These are phyloP conservation scores for Tephrocybe sp. DNA, from an alignment of 768 basidiomycete species.

Conservation along the genomic window DNA sequence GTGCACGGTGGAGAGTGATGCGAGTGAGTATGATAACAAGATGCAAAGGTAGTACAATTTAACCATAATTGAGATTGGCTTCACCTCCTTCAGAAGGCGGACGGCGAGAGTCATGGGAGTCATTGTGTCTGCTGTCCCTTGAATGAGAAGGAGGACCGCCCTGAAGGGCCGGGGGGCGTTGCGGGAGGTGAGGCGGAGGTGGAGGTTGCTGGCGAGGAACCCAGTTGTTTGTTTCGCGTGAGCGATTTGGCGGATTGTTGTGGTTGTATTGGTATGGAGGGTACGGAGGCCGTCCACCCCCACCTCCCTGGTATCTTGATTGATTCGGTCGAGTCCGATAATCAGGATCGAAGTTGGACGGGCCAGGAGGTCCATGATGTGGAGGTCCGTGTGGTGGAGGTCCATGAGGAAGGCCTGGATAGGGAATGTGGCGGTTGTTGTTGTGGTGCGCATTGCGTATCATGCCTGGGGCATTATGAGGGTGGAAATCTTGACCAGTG, in stretches of 20 bases:
- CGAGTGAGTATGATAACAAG: background rate
- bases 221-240: background rate
- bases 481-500: conserved; percentile 24
- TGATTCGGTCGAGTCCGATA: conserved; percentile 1
- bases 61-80: conserved; percentile 20
- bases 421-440: conserved; percentile 25
- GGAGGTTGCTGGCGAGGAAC: background rate
- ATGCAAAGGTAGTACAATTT: too few relatives aligned
- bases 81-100: too few relatives aligned
- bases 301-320: background rate
- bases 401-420: conserved; percentile 48
- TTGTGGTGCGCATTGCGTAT: background rate
- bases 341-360: background rate
- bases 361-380: background rate
- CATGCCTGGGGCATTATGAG: background rate
- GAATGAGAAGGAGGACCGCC: conserved; percentile 1
- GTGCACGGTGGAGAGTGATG: background rate
- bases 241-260: background rate
- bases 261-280: conserved; percentile 1
- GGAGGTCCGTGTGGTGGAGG: conserved; percentile 1
- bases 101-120: conserved; percentile 6
- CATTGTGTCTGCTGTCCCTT: conserved; percentile 6
- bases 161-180: conserved; percentile 5
- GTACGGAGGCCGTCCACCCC: too few relatives aligned
- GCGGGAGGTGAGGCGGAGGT: conserved; percentile 9